Evolutionary conservation across 2,329 filamentous ascomycete species (phyloP).

Genomic region (Diplodia intermedia): DNA sequence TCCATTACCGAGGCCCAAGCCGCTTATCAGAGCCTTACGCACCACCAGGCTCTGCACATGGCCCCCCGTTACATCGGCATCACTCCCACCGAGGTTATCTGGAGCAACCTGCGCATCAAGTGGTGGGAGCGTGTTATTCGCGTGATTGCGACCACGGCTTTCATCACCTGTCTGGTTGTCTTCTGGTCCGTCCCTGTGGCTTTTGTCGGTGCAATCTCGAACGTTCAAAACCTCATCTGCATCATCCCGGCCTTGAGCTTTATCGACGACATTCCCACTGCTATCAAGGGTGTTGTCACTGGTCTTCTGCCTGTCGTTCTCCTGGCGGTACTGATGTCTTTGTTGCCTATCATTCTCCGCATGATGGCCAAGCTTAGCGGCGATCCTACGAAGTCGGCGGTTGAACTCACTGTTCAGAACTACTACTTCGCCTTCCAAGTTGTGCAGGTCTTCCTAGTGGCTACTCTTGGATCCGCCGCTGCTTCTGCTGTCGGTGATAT

Average conservation of each 20-base stretch:
- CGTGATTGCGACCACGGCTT: conserved; percentile 70
- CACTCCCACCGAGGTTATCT: conserved; percentile 82
- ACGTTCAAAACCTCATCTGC: conserved; percentile 73
- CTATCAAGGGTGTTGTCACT: conserved; percentile 82
- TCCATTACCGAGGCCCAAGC: conserved; percentile 83
- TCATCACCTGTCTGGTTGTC: conserved; percentile 78
- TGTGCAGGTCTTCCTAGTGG: conserved; percentile 88
- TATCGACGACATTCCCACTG: conserved; percentile 71
- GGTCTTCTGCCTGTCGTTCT: conserved; percentile 82
- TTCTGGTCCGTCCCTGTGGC: conserved; percentile 85
- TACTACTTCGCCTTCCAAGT: conserved; percentile 92
- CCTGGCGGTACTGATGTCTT: conserved; percentile 82
- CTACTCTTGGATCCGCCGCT: conserved; percentile 82
- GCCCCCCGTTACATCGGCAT: conserved; percentile 84
- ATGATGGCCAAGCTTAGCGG: conserved; percentile 80
- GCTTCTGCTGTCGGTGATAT: conserved; percentile 66
- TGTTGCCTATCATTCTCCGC: conserved; percentile 73
- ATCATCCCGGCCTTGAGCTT: conserved; percentile 73
- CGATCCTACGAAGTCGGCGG: conserved; percentile 76
- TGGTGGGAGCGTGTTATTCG: conserved; percentile 87
- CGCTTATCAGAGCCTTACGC: conserved; percentile 84
- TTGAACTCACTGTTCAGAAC: conserved; percentile 90
- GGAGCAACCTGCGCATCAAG: conserved; percentile 80
- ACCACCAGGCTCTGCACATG: conserved; percentile 88
- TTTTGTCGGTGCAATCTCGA: conserved; percentile 83